phyloP scores from a whole-genome alignment of 2,329 filamentous ascomycete species.

The Ceratocystis smalleyi region DNA sequence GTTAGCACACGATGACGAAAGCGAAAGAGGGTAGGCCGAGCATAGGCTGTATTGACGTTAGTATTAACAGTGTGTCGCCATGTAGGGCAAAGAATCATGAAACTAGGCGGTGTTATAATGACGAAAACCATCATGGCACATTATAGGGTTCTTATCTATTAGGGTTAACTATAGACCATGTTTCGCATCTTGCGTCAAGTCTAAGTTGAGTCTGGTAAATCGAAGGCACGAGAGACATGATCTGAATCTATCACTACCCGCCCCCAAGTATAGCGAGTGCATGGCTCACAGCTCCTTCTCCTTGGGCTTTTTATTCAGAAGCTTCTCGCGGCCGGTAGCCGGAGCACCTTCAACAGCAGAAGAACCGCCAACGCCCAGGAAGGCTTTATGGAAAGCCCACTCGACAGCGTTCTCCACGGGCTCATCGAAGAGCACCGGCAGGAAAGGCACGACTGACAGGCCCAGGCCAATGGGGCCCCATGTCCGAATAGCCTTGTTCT shows the following conservation, averaged over 20 bases:
- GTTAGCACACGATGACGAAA: not conserved
- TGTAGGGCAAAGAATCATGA: too few relatives aligned
- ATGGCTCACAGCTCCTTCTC: slow-evolving; percentile 29
- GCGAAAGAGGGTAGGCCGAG: too few relatives aligned
- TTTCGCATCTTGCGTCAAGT: not conserved
- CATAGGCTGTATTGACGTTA: too few relatives aligned
- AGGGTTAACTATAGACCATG: not conserved
- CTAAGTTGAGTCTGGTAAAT: not conserved
- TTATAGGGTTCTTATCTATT: not conserved
- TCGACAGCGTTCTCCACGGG: slow-evolving; percentile 87
- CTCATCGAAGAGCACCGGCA: slow-evolving; percentile 76
- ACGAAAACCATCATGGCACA: not conserved
- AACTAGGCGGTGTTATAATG: too few relatives aligned
- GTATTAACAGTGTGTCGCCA: too few relatives aligned
- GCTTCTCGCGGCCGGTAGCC: slow-evolving; percentile 34
- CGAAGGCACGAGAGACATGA: not conserved
- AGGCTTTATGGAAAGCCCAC: slow-evolving; percentile 73
- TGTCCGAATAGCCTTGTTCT: slow-evolving; percentile 60
- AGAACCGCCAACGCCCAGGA: slow-evolving; percentile 54
- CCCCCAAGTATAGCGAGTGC: not conserved
- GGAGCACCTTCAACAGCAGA: slow-evolving; percentile 40
- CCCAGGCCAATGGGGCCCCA: slow-evolving; percentile 86
- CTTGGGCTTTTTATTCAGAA: slow-evolving; percentile 29
- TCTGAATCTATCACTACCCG: not conserved
- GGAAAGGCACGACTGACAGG: slow-evolving; percentile 59